Percentiles rank a stretch among this genome's conserved stretches.
Conservation (phyloP, 345 rosid genomes). For the Excoecaria agallocha region DNA sequence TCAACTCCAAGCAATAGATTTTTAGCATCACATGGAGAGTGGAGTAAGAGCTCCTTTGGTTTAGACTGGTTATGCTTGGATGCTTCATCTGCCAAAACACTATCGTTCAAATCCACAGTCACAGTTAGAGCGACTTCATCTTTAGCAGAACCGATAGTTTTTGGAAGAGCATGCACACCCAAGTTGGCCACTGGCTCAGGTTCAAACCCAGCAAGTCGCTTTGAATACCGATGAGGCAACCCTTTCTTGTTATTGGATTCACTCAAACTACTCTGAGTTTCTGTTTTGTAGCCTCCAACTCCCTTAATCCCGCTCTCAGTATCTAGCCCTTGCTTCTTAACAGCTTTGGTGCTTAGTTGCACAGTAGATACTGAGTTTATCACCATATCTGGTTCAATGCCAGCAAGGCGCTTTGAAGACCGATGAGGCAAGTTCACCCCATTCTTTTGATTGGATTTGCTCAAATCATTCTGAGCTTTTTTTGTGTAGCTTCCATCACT, state of each 20-base stretch:
- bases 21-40: neutral
- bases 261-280: neutral
- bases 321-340: neutral
- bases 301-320: constrained; percentile 15
- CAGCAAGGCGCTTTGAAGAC: constrained; percentile 34
- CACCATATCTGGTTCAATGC: constrained; percentile 15
- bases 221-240: constrained; percentile 23
- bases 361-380: neutral
- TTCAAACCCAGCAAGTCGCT: constrained; percentile 23
- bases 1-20: neutral
- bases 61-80: neutral
- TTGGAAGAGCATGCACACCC: constrained; percentile 2
- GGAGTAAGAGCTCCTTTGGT: neutral
- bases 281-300: constrained; percentile 4
- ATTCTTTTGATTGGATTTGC: constrained; percentile 20
- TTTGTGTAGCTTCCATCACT: constrained; percentile 8
- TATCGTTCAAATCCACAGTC: constrained; percentile 1
- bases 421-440: constrained; percentile 19
- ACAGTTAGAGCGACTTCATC: neutral
- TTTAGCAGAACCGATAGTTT: neutral
- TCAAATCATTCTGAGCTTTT: constrained; percentile 20
- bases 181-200: constrained; percentile 15
- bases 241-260: constrained; percentile 20
- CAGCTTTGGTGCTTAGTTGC: neutral
- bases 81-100: neutral